Percentiles rank a stretch among this genome's conserved stretches.
Conservation (phyloP, 1,139 yeast genomes). For the Hanseniaspora sp. region DNA sequence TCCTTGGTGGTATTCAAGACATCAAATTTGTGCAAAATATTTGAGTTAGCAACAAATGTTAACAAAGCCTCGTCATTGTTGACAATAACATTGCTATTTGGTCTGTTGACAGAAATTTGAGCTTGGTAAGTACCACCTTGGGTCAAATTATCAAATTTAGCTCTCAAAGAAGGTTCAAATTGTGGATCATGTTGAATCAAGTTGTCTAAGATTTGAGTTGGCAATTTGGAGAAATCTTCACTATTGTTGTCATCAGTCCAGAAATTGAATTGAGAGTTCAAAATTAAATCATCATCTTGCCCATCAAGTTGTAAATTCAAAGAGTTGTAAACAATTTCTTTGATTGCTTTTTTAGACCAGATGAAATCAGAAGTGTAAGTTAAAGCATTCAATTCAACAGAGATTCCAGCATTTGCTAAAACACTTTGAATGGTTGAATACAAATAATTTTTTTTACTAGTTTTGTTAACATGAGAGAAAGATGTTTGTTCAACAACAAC, state of each 20-base stretch:
- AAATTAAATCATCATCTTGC: constrained; percentile 30
- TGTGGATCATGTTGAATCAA: constrained; percentile 13
- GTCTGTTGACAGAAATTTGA: constrained; percentile 40
- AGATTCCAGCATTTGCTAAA: constrained; percentile 42
- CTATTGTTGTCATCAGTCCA: constrained; percentile 55
- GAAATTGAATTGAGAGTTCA: constrained; percentile 37
- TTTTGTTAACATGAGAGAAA: constrained; percentile 41
- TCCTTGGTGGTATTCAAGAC: constrained; percentile 50
- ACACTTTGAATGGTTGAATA: constrained; percentile 56
- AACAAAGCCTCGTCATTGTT: constrained; percentile 50
- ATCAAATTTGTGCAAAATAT: constrained; percentile 46
- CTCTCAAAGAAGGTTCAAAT: constrained; percentile 36
- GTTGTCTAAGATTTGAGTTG: constrained; percentile 10
- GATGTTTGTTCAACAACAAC: constrained; percentile 54
- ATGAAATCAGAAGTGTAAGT: constrained; percentile 41
- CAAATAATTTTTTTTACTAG: constrained; percentile 9
- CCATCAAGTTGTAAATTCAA: constrained; percentile 29
- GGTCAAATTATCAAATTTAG: constrained; percentile 57
- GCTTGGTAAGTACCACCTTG: constrained; percentile 73
- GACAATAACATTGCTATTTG: constrained; percentile 26
- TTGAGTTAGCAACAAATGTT: constrained; percentile 49
- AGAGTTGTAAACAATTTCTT: constrained; percentile 41
- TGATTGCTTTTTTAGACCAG: constrained; percentile 49
- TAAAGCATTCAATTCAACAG: constrained; percentile 40
- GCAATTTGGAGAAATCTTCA: constrained; percentile 2